Evolutionary conservation across 139 green algal genomes (phyloP), one percentile per base, ranked within the genome.

Genomic region (Trebouxia sp.): DNA sequence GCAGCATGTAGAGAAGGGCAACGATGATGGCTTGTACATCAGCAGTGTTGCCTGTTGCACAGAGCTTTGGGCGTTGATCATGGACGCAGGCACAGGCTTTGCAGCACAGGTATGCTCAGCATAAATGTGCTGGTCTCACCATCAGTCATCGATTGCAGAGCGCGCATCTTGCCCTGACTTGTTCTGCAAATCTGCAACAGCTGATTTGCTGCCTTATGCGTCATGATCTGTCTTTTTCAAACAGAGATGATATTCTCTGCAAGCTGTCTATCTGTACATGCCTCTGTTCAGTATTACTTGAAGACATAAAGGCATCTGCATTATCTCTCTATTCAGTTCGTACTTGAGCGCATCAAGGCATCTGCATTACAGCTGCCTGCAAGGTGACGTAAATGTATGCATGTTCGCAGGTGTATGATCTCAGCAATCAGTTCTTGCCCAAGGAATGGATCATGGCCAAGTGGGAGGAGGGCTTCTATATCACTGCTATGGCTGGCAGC

Each of bases 401-500:
- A n/a, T n/a, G n/a, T n/a, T n/a, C n/a, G n/a, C 88, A 92, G 87
- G 90, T 96, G 56, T 98, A 97, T 87, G 89, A 91, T 80, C 83
- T 97, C 38, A 91, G 78, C 77, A 85, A 84, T 62, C 88, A 96
- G 83, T 99, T 99, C 89, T 90, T 99, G 87, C 97, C 97, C 51
- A 99, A 99, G 90, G 91, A 96, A 65, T 99, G 96, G 96, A 98
- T 99, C 88, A 98, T 99, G 94, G 97, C 98, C 89, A 95, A 97
- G 89, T 99, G 97, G 97, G 97, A 99, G 91, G 97, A 99, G 86
- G 97, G 98, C 50, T 99, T 95, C 89, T 99, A 99, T 92, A 99
- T 99, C 89, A 99, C 95, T 32, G 90, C 93, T 66, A 97, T 99
- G 91, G 96, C 96, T 6, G 96, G 95, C 39, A 94, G 90, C 69